A percentile compares a stretch with the other conserved stretches of the same genome.
These are phyloP conservation scores for Ogataea saltuana DNA, from an alignment of 805 yeast species.

Conservation along the genomic window DNA sequence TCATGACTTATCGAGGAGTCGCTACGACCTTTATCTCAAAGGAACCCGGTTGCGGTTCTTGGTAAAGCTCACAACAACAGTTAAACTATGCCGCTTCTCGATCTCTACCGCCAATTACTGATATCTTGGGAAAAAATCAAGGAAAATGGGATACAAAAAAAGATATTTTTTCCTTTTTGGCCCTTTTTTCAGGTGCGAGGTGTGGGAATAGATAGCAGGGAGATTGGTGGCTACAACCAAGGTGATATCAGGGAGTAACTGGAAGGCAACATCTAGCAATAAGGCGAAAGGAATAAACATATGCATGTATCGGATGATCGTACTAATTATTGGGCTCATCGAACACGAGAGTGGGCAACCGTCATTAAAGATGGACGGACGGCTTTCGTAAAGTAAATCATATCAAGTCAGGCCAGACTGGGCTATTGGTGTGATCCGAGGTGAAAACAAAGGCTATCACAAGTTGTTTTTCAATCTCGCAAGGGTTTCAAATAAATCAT, in stretches of 20 bases:
- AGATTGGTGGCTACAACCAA: too few relatives aligned
- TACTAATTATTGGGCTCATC: background rate
- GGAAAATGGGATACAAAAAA: background rate
- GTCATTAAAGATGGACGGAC: too few relatives aligned
- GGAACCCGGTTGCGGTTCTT: too few relatives aligned
- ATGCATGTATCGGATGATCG: background rate
- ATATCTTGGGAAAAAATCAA: background rate
- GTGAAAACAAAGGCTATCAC: slow-evolving; percentile 20
- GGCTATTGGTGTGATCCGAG: too few relatives aligned
- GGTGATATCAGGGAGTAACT: background rate
- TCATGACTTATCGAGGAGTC: too few relatives aligned
- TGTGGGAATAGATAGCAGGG: background rate
- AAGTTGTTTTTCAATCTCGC: slow-evolving; percentile 40
- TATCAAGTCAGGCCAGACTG: too few relatives aligned
- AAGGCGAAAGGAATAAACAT: background rate
- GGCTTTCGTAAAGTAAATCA: too few relatives aligned
- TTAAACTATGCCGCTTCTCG: too few relatives aligned
- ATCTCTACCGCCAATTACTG: background rate
- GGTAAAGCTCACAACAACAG: too few relatives aligned
- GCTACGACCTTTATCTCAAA: too few relatives aligned
- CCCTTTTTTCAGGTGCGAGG: slow-evolving; percentile 4
- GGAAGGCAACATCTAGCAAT: slow-evolving; percentile 2
- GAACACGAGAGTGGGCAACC: background rate
- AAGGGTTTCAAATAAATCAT: slow-evolving; percentile 38
- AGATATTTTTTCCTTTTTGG: background rate